phyloP scores from a whole-genome alignment of 306 rosid species.

The Sindora glabra region DNA sequence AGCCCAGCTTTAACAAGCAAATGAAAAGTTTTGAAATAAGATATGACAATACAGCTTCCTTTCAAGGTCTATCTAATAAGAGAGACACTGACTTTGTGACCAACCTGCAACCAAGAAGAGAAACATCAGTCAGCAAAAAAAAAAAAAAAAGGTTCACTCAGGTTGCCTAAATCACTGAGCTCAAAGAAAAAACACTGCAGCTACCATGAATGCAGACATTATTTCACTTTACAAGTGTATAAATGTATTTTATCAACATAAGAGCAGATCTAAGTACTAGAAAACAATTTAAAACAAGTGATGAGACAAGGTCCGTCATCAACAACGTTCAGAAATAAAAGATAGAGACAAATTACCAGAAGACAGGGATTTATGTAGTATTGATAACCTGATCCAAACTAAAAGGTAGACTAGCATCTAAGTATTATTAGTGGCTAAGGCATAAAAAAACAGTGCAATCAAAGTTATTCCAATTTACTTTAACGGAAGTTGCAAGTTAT shows the following conservation, averaged over 20 bases:
- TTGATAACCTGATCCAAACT: too few species aligned
- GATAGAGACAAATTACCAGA: too few species aligned
- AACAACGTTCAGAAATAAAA: too few species aligned
- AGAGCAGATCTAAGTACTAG: not conserved
- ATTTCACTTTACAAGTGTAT: not conserved
- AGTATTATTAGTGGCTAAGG: too few species aligned
- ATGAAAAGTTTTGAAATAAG: not conserved
- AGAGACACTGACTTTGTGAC: not conserved
- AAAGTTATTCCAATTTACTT: too few species aligned
- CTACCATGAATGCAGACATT: not conserved
- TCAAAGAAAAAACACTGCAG: not conserved
- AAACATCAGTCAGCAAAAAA: not conserved
- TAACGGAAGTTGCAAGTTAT: too few species aligned
- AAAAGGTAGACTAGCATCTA: too few species aligned
- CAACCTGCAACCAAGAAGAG: slow-evolving; percentile 19
- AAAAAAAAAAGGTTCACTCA: not conserved
- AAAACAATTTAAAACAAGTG: not conserved
- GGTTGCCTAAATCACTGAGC: not conserved
- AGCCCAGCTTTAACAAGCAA: not conserved
- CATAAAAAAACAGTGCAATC: too few species aligned
- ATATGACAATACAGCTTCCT: not conserved
- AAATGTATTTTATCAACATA: not conserved
- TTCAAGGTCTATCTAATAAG: not conserved
- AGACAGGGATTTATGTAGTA: too few species aligned
- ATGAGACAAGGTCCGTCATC: too few species aligned